phyloP scores from a whole-genome alignment of 352 stramenopile genomes.

The Phytophthora uliginosa region DNA sequence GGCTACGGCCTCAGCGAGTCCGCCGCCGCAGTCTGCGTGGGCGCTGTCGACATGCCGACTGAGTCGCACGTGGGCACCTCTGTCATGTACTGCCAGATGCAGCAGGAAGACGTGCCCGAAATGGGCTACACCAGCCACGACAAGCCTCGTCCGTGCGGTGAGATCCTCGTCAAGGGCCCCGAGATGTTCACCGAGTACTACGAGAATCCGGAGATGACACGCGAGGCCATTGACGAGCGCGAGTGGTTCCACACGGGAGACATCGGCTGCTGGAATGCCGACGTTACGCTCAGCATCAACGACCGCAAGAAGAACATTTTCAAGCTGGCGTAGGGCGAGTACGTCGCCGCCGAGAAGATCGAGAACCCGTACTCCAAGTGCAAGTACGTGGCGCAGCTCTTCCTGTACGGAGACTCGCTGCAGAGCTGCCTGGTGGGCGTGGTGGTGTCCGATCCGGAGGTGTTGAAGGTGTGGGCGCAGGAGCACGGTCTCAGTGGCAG shows the following conservation, averaged over 20 bases:
- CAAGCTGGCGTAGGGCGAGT: slow-evolving; percentile 94
- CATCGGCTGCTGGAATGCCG: slow-evolving; percentile 93
- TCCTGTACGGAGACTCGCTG: slow-evolving; percentile 96
- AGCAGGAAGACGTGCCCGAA: slow-evolving; percentile 94
- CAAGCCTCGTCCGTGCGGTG: slow-evolving; percentile 52
- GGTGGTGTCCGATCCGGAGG: slow-evolving; percentile 79
- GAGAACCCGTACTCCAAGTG: slow-evolving; percentile 94
- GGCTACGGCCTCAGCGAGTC: slow-evolving; percentile 97
- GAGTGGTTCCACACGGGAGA: slow-evolving; percentile 98
- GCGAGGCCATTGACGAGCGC: slow-evolving; percentile 88
- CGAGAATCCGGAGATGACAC: slow-evolving; percentile 92
- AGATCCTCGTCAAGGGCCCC: slow-evolving; percentile 66
- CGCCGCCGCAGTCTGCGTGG: slow-evolving; percentile 83
- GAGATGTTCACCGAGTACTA: slow-evolving; percentile 94
- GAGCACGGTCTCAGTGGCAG: slow-evolving; percentile 25
- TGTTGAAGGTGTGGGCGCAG: slow-evolving; percentile 51
- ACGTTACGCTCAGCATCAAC: slow-evolving; percentile 90
- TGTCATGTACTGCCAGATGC: slow-evolving; percentile 48
- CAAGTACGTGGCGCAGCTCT: slow-evolving; percentile 92
- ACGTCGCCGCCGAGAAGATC: slow-evolving; percentile 97
- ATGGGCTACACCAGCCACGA: slow-evolving; percentile 95
- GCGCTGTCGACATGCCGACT: slow-evolving; percentile 40
- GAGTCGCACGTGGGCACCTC: slow-evolving; percentile 94
- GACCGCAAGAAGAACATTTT: slow-evolving; percentile 94
- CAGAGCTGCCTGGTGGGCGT: slow-evolving; percentile 94